These are phyloP conservation scores for Daldinia loculata DNA, from an alignment of 495 filamentous ascomycete genomes.

Conservation along the genomic window DNA sequence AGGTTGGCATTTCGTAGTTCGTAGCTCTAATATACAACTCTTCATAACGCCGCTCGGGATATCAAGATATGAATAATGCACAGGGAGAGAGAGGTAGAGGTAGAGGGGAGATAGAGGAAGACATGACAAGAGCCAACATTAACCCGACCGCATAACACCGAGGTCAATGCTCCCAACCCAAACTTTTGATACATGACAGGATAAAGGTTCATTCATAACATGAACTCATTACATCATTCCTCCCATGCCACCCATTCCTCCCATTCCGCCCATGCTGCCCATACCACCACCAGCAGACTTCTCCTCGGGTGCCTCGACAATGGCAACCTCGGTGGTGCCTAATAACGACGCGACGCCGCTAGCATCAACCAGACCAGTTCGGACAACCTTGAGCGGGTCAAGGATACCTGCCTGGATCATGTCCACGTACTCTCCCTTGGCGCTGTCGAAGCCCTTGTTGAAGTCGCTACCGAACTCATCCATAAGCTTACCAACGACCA, in stretches of 20 bases:
- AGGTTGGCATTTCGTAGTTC: conserved; percentile 22
- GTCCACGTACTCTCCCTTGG: conserved; percentile 97
- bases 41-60: conserved; percentile 47
- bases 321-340: conserved; percentile 96
- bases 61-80: conserved; percentile 45
- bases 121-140: conserved; percentile 44
- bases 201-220: conserved; percentile 32
- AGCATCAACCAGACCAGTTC: conserved; percentile 92
- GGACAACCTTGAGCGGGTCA: conserved; percentile 98
- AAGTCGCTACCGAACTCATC: conserved; percentile 93
- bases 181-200: conserved; percentile 48
- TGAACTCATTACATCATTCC: conserved; percentile 61
- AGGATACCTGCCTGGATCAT: conserved; percentile 98
- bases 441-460: conserved; percentile 96
- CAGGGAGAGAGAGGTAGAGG: conserved; percentile 18
- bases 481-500: conserved; percentile 96
- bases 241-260: conserved; percentile 68
- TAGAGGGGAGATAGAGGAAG: conserved; percentile 44
- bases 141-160: conserved; percentile 48
- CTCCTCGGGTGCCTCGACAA: conserved; percentile 94
- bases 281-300: conserved; percentile 74
- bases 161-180: conserved; percentile 47
- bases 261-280: conserved; percentile 76
- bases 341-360: conserved; percentile 96
- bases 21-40: conserved; percentile 44